Percentiles rank a stretch among this genome's conserved stretches.
Conservation (phyloP, 148 eudicot genomes). For the Gaultheria prostrata region DNA sequence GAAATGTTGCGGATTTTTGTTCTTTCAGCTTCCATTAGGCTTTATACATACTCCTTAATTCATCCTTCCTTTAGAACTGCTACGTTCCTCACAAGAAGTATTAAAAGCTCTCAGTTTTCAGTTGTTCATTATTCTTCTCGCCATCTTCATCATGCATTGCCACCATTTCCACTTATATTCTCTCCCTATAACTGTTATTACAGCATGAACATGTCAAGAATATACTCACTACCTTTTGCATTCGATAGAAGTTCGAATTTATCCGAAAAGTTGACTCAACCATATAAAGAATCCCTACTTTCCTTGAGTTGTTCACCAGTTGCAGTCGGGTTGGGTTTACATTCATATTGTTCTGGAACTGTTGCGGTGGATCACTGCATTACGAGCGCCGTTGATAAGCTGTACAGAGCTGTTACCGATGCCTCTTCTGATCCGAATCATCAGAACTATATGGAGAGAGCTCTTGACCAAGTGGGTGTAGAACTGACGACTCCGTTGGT, state of each 20-base stretch:
- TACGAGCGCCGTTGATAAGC: conserved; percentile 30
- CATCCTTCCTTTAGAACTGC: not conserved
- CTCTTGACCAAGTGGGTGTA: conserved; percentile 40
- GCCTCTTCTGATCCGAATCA: conserved; percentile 30
- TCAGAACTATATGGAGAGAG: conserved; percentile 42
- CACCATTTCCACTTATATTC: not conserved
- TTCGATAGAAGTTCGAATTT: not conserved
- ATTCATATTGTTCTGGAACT: conserved; percentile 11
- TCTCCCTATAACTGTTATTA: not conserved
- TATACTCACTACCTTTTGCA: not conserved
- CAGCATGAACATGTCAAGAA: not conserved
- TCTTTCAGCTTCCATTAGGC: not conserved
- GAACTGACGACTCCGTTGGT: conserved; percentile 59
- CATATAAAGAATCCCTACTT: not conserved
- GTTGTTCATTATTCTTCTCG: not conserved
- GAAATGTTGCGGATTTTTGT: not conserved
- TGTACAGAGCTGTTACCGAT: conserved; percentile 40
- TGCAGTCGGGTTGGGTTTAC: not conserved
- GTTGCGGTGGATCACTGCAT: not conserved
- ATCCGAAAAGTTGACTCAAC: not conserved
- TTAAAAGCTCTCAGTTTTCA: not conserved
- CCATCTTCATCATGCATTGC: not conserved
- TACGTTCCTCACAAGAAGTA: not conserved
- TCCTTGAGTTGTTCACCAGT: conserved; percentile 1
- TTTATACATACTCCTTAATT: not conserved